A percentile compares a stretch with the other conserved stretches of the same genome.
Evolutionary conservation across 192 early-diverging fungal genomes (phyloP).

Genomic region (Rhizoclosmatium sp.): DNA sequence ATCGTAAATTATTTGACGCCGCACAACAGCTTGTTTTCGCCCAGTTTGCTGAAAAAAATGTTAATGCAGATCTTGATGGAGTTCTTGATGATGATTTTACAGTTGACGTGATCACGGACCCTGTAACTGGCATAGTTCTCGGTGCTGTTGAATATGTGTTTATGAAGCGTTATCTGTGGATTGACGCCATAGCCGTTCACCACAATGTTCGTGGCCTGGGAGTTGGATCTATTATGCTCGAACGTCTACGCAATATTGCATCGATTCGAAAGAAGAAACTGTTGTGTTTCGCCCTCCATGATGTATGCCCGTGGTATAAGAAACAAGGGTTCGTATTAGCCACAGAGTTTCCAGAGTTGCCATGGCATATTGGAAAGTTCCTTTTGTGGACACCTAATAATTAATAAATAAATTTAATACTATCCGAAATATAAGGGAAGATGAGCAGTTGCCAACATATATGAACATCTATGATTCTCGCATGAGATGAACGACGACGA

Average conservation of each 20-base stretch:
- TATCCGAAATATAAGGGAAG: too few species aligned
- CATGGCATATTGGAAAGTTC: slow-evolving; percentile 38
- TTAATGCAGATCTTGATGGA: slow-evolving; percentile 13
- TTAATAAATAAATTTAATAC: too few species aligned
- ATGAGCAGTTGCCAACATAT: too few species aligned
- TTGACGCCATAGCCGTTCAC: slow-evolving; percentile 34
- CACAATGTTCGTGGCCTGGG: slow-evolving; percentile 15
- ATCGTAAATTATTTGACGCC: slow-evolving; percentile 7
- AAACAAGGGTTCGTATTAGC: slow-evolving; percentile 15
- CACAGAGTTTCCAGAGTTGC: slow-evolving; percentile 10
- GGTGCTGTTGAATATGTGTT: slow-evolving; percentile 41
- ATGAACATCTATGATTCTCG: too few species aligned
- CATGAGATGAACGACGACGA: too few species aligned
- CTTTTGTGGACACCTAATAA: slow-evolving; percentile 7
- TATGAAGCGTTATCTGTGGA: slow-evolving; percentile 37
- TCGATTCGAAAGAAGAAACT: slow-evolving; percentile 16
- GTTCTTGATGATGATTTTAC: slow-evolving; percentile 39
- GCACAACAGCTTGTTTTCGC: slow-evolving; percentile 23
- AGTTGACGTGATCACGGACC: slow-evolving; percentile 30
- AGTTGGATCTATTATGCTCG: slow-evolving; percentile 25
- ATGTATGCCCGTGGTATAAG: slow-evolving; percentile 35
- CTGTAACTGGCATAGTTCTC: not conserved
- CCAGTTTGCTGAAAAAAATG: slow-evolving; percentile 41
- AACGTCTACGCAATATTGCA: slow-evolving; percentile 24
- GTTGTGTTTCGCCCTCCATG: slow-evolving; percentile 35